A percentile compares a stretch with the other conserved stretches of the same genome.
phyloP scores from a whole-genome alignment of 768 basidiomycete genomes.

The Cantharellus anzutake region DNA sequence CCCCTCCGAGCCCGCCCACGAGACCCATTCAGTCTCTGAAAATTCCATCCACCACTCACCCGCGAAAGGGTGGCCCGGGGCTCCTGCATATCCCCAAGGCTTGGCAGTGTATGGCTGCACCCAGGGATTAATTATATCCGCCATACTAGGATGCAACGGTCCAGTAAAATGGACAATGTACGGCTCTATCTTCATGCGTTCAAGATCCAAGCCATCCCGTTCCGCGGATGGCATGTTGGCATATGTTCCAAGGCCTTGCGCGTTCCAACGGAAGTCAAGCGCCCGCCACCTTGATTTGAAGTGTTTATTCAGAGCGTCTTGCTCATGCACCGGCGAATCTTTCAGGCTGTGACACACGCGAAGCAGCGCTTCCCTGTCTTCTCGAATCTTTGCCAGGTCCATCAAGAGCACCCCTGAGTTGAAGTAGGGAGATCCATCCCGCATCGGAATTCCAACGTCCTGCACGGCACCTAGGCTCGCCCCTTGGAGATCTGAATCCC shows the following conservation, averaged over 20 bases:
- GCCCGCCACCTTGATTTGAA: conserved; percentile 27
- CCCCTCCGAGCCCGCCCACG: neutral
- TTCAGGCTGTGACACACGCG: conserved; percentile 14
- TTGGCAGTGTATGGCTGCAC: conserved; percentile 21
- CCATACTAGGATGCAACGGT: conserved; percentile 28
- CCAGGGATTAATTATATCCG: conserved; percentile 30
- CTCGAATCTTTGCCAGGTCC: conserved; percentile 25
- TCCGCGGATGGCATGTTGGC: conserved; percentile 20
- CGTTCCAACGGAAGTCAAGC: conserved; percentile 31
- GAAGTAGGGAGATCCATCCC: conserved; percentile 28
- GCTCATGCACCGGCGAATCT: conserved; percentile 23
- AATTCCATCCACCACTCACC: conserved; percentile 28
- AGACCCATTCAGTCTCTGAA: conserved; percentile 26
- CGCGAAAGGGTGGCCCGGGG: conserved; percentile 31
- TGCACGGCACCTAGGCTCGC: conserved; percentile 25
- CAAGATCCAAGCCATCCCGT: conserved; percentile 18
- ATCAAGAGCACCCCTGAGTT: conserved; percentile 37
- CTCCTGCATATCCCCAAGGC: conserved; percentile 37
- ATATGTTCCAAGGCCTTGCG: conserved; percentile 38
- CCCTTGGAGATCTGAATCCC: conserved; percentile 27
- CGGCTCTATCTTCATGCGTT: conserved; percentile 20
- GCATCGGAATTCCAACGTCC: conserved; percentile 31
- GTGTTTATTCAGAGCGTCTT: conserved; percentile 31
- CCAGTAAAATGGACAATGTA: conserved; percentile 40
- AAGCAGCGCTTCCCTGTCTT: conserved; percentile 14